phyloP scores from a whole-genome alignment of 352 stramenopile genomes.

The Phytophthora brassicae region DNA sequence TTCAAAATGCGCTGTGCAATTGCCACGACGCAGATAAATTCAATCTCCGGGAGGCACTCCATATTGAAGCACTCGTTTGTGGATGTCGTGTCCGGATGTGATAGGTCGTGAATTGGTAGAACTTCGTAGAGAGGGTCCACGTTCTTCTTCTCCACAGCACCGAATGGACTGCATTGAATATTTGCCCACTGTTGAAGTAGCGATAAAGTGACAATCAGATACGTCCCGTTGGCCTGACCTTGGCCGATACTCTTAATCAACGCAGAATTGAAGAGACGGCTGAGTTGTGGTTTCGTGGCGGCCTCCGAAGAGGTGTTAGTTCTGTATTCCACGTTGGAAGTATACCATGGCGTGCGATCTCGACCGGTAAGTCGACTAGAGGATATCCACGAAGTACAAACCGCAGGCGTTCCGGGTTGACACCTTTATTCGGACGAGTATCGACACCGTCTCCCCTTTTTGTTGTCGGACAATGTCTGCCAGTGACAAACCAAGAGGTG shows the following conservation, averaged over 20 bases:
- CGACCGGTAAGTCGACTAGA: neutral
- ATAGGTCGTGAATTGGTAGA: constrained; percentile 19
- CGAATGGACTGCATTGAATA: neutral
- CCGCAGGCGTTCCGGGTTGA: neutral
- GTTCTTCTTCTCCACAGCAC: no score
- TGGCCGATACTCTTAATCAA: constrained; percentile 9
- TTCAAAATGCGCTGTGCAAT: constrained; percentile 1
- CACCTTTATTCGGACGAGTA: constrained; percentile 7
- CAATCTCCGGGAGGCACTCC: neutral
- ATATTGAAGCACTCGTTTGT: constrained; percentile 8
- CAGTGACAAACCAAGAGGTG: neutral
- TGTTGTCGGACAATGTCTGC: neutral
- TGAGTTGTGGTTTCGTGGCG: constrained; percentile 1
- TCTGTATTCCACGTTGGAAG: neutral
- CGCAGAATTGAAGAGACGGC: neutral
- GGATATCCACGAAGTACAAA: constrained; percentile 1
- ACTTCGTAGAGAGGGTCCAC: constrained; percentile 1
- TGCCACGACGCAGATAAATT: neutral
- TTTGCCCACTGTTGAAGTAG: constrained; percentile 17
- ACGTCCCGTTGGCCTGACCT: constrained; percentile 2
- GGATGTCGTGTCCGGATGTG: constrained; percentile 1
- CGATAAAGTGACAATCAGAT: constrained; percentile 8
- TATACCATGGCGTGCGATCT: constrained; percentile 6
- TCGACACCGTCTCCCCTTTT: neutral
- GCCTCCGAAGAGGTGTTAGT: neutral